Percentiles rank a stretch among this genome's conserved stretches.
These are phyloP conservation scores for Corymbia maculata DNA, from an alignment of 345 rosid species.

Conservation along the genomic window DNA sequence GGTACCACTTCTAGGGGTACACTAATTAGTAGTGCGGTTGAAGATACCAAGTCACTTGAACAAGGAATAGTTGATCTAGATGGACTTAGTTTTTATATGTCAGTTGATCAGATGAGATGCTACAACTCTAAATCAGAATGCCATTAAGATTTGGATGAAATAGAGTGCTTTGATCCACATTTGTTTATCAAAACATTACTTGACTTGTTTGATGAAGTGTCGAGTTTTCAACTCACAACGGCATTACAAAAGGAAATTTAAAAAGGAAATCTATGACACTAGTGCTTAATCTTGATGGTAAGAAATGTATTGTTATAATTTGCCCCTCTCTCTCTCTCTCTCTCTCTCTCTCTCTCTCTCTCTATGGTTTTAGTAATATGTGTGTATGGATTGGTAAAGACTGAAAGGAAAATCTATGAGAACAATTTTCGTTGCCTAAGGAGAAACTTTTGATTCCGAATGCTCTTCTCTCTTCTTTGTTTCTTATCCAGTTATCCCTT, in stretches of 20 bases:
- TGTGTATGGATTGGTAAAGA: background rate
- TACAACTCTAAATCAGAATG: slow-evolving; percentile 35
- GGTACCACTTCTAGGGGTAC: slow-evolving; percentile 70
- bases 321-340: background rate
- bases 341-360: background rate
- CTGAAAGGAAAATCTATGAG: background rate
- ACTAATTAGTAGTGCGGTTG: slow-evolving; percentile 27
- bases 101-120: slow-evolving; percentile 56
- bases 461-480: background rate
- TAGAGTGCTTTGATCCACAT: slow-evolving; percentile 75
- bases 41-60: slow-evolving; percentile 34
- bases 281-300: slow-evolving; percentile 96
- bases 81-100: slow-evolving; percentile 40
- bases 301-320: background rate
- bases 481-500: background rate
- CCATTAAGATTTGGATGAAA: slow-evolving; percentile 36
- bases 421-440: background rate
- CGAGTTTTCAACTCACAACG: slow-evolving; percentile 33
- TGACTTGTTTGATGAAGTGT: slow-evolving; percentile 66
- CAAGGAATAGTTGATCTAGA: slow-evolving; percentile 26
- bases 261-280: slow-evolving; percentile 59
- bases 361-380: background rate
- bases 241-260: slow-evolving; percentile 26
- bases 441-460: background rate
- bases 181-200: slow-evolving; percentile 63